Percentiles rank a stretch among this genome's conserved stretches.
Conservation (phyloP, 768 basidiomycete species). For the Suillus ampliporus region DNA sequence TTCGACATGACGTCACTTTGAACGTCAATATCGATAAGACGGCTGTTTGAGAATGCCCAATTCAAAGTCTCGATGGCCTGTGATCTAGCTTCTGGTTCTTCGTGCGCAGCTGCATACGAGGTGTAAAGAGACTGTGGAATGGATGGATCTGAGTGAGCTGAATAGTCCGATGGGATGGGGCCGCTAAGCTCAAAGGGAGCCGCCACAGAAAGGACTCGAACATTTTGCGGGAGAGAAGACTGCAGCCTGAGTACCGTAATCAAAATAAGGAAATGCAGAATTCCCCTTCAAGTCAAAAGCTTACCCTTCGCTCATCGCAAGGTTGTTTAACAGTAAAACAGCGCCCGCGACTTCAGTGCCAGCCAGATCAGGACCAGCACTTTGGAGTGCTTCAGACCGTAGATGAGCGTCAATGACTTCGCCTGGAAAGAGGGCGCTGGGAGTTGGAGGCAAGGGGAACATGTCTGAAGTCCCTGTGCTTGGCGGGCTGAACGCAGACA, state of each 20-base stretch:
- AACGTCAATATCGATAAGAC: conserved; percentile 75
- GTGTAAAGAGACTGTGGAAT: conserved; percentile 62
- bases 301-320: not conserved
- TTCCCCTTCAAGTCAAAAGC: not conserved
- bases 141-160: conserved; percentile 38
- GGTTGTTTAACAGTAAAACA: conserved; percentile 11
- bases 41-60: conserved; percentile 69
- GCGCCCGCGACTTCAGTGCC: conserved; percentile 49
- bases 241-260: conserved; percentile 17
- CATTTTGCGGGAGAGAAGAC: not conserved
- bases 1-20: conserved; percentile 56
- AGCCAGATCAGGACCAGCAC: conserved; percentile 2
- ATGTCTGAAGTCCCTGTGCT: conserved; percentile 68
- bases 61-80: conserved; percentile 58
- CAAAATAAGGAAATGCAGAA: not conserved
- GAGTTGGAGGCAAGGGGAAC: conserved; percentile 73
- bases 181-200: conserved; percentile 66
- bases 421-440: conserved; percentile 66
- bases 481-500: conserved; percentile 77
- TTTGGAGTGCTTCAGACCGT: conserved; percentile 43
- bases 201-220: conserved; percentile 50
- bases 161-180: conserved; percentile 46
- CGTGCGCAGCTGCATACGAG: conserved; percentile 54
- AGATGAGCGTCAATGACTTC: conserved; percentile 74
- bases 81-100: conserved; percentile 46